Base-by-base conservation (phyloP, 2,329 filamentous ascomycete species). In the Colletotrichum sp. region DNA sequence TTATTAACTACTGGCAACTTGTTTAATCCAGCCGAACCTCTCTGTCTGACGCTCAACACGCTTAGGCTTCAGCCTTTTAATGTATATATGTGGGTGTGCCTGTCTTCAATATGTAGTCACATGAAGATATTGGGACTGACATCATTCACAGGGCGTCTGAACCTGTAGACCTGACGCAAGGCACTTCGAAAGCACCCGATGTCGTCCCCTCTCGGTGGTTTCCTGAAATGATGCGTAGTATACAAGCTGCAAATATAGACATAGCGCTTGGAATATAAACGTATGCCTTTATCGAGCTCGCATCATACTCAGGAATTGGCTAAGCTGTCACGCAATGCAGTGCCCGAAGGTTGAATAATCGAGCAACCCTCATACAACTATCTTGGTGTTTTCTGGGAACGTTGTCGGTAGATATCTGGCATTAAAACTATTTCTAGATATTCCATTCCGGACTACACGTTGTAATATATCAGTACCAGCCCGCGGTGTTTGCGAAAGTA, bases 191-290 rank as follows among this genome's bases (percentile, higher is more conserved):
- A 32, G 30, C 30, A 32, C 5, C 30, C 30, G 30, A 32, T 32
- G 8, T 10, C 39, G 39, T n/a, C 2, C 8, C 39, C 9, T 44
- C 39, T n/a, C 39, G 16, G 39, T 5, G 39, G 1, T 2, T 10
- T 10, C 2, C 39, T n/a, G 16, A 2, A n/a, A 10, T n/a, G 8
- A 44, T 44, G 3, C 8, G 8, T n/a, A n/a, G 6, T n/a, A 18
- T 3, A 16, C 16, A 44, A n/a, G 8, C 16, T 44, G 16, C 8
- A 44, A n/a, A 3, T 0, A n/a, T 8, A 0, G 18, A 18, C 1
- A n/a, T 44, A 32, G 30, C 30, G 2, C 30, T 2, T 32, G 30
- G 2, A 32, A 0, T 6, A 32, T 32, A 6, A 32, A 32, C 0
- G 6, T 12, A 6, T 2, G 2, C 6, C 5, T 5, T 32, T 13